These are phyloP conservation scores for Verbena officinalis DNA, from an alignment of 257 asterid species.

Conservation along the genomic window DNA sequence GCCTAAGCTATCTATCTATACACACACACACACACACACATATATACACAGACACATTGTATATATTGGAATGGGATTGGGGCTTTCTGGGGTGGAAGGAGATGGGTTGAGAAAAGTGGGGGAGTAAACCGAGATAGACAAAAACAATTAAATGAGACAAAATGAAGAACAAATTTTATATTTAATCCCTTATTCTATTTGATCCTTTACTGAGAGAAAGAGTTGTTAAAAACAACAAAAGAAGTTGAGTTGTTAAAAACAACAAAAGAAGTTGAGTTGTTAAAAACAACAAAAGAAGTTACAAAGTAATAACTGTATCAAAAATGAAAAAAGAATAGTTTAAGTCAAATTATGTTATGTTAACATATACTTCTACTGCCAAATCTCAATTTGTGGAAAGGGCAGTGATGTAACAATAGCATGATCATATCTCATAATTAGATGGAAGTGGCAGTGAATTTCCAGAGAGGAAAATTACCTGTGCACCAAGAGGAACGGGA, in stretches of 20 bases:
- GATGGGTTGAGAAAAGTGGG: no score
- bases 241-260: no score
- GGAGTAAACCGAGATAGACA: no score
- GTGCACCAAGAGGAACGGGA: conserved; percentile 99
- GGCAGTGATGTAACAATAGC: background rate
- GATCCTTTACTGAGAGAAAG: background rate
- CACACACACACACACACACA: background rate
- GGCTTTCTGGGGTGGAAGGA: no score
- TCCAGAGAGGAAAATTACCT: conserved; percentile 55
- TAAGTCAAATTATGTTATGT: background rate
- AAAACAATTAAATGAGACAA: no score
- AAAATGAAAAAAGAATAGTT: background rate
- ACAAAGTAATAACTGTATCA: background rate
- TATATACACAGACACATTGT: no score
- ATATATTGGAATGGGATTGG: background rate
- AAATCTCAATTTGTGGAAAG: background rate
- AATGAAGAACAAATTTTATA: no score
- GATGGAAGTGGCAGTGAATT: conserved; percentile 12
- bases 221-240: background rate
- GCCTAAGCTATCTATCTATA: background rate
- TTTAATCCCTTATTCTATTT: no score
- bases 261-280: background rate
- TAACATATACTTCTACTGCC: no score
- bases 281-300: background rate
- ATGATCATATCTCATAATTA: conserved; percentile 9